These are phyloP conservation scores for Tuber brumale DNA, from an alignment of 495 filamentous ascomycete species.

Conservation along the genomic window DNA sequence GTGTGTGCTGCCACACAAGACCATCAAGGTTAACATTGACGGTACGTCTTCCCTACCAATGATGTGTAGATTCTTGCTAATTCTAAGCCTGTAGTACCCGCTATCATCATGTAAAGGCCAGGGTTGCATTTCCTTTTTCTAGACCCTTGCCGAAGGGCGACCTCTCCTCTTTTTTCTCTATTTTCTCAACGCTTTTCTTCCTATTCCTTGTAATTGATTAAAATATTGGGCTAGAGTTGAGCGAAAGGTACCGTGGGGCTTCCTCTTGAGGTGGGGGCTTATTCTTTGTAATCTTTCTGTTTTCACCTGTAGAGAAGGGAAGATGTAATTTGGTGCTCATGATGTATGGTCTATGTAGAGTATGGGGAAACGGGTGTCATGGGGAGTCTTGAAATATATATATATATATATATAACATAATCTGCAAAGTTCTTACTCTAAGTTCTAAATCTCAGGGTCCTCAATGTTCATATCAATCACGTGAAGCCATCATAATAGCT, in stretches of 20 bases:
- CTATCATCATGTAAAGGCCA: neutral
- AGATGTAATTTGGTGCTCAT: slow-evolving; percentile 1
- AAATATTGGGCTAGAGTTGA: neutral
- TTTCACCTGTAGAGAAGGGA: neutral
- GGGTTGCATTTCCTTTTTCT: neutral
- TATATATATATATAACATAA: neutral
- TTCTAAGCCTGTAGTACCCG: neutral
- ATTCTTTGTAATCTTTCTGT: neutral
- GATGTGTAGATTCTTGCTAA: neutral
- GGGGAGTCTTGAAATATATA: neutral
- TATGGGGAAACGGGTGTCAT: neutral
- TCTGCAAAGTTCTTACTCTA: neutral
- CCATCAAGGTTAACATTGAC: slow-evolving; percentile 97
- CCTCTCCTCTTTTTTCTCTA: neutral
- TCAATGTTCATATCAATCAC: neutral
- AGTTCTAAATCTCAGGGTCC: neutral
- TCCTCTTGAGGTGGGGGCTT: neutral
- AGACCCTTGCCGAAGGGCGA: neutral
- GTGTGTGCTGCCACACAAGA: slow-evolving; percentile 94
- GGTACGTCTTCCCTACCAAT: slow-evolving; percentile 47
- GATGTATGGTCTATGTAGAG: slow-evolving; percentile 1
- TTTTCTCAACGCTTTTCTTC: neutral
- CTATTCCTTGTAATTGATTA: neutral
- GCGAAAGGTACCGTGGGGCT: neutral
- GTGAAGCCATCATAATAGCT: slow-evolving; percentile 9